Conservation (phyloP, 202 grass and related monocot genomes). For the Elaeis oleifera region DNA sequence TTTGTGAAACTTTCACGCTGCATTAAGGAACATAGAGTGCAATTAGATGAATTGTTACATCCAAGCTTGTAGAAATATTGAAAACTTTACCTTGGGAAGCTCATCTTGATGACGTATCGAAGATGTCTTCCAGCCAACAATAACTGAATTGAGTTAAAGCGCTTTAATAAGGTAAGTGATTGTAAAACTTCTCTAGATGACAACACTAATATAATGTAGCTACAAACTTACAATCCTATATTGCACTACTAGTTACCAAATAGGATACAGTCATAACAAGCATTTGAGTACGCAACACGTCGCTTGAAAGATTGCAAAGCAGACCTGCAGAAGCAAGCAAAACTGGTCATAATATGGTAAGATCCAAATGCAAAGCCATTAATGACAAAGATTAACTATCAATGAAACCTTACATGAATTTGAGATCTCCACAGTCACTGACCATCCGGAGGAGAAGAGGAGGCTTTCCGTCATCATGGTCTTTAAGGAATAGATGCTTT, state of each 20-base stretch:
- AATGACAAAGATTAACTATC: not conserved
- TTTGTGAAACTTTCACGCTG: slow-evolving; percentile 56
- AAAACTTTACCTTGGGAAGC: slow-evolving; percentile 76
- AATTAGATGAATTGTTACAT: slow-evolving; percentile 5
- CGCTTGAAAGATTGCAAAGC: slow-evolving; percentile 77
- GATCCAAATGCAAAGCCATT: slow-evolving; percentile 5
- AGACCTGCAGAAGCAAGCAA: slow-evolving; percentile 46
- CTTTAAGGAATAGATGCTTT: slow-evolving; percentile 78
- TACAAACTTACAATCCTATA: too few species aligned
- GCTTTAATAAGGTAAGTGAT: not conserved
- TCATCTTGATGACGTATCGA: slow-evolving; percentile 69
- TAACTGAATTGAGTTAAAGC: slow-evolving; percentile 64
- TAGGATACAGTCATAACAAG: slow-evolving; percentile 88
- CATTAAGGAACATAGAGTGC: slow-evolving; percentile 19
- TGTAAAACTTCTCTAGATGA: too few species aligned
- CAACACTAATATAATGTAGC: too few species aligned
- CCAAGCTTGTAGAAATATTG: not conserved
- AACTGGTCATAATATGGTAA: slow-evolving; percentile 26
- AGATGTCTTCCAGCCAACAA: slow-evolving; percentile 88
- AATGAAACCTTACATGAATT: slow-evolving; percentile 61
- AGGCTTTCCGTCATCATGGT: slow-evolving; percentile 63
- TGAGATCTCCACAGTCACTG: slow-evolving; percentile 48
- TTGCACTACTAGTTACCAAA: not conserved
- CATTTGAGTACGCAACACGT: slow-evolving; percentile 75
- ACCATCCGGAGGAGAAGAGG: slow-evolving; percentile 92